Evolutionary conservation across 2,329 filamentous ascomycete genomes (phyloP).

Genomic region (Colletotrichum eremochloae): DNA sequence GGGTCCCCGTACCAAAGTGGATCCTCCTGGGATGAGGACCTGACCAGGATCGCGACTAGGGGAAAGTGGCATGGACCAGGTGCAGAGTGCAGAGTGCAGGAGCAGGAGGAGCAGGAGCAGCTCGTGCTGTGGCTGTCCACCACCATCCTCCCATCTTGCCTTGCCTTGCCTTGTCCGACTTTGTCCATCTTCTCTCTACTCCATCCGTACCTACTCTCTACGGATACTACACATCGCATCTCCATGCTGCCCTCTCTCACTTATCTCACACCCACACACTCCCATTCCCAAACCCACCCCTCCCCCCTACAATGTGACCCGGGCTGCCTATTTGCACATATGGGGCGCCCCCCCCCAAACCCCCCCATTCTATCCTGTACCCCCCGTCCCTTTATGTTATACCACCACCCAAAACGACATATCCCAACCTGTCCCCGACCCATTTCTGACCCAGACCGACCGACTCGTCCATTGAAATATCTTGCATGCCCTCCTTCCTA

Average conservation of each 20-base stretch:
- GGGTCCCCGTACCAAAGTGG: conserved; percentile 34
- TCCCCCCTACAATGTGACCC: conserved; percentile 1
- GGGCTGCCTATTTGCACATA: conserved; percentile 35
- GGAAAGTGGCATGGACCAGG: conserved; percentile 25
- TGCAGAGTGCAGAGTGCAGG: conserved; percentile 20
- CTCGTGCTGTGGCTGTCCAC: conserved; percentile 25
- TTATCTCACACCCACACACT: conserved; percentile 15
- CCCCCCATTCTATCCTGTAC: conserved; percentile 12
- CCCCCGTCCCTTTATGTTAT: conserved; percentile 33
- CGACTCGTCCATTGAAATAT: conserved; percentile 41
- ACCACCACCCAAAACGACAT: conserved; percentile 19
- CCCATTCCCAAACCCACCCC: neutral
- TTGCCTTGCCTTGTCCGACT: neutral
- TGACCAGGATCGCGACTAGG: conserved; percentile 34
- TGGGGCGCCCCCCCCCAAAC: conserved; percentile 30
- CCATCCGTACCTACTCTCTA: conserved; percentile 26
- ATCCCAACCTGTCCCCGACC: conserved; percentile 22
- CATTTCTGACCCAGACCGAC: conserved; percentile 29
- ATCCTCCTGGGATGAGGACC: conserved; percentile 11
- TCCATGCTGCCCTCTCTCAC: neutral
- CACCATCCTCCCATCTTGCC: neutral
- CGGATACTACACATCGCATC: conserved; percentile 12
- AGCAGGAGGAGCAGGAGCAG: conserved; percentile 19
- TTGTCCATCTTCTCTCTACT: conserved; percentile 22
- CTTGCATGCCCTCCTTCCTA: conserved; percentile 38